Conservation (phyloP, 768 basidiomycete species). For the Dioszegia aurantiaca region DNA sequence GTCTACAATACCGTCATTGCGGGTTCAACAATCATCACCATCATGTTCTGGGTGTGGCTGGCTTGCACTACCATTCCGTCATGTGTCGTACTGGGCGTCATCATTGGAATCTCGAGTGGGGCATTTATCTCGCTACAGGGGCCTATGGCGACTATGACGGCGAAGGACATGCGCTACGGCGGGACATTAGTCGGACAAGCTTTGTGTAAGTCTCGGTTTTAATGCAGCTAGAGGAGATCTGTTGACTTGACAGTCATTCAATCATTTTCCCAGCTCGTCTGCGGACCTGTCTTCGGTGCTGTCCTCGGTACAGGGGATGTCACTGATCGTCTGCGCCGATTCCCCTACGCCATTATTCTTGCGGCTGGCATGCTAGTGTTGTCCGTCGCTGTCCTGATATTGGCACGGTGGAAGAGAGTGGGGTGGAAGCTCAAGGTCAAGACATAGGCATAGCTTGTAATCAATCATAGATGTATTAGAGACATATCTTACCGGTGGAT, state of each 20-base stretch:
- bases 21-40: constrained; percentile 10
- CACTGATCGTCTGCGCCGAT: constrained; percentile 6
- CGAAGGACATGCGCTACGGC: constrained; percentile 15
- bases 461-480: too few species aligned
- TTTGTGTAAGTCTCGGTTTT: constrained; percentile 14
- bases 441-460: neutral
- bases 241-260: constrained; percentile 15
- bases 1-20: constrained; percentile 17
- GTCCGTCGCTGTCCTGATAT: neutral
- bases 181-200: constrained; percentile 25
- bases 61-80: constrained; percentile 16
- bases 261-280: constrained; percentile 14
- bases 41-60: constrained; percentile 21
- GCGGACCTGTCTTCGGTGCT: constrained; percentile 17
- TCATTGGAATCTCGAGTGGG: constrained; percentile 17
- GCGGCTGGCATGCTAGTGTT: constrained; percentile 12
- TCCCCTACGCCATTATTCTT: constrained; percentile 15
- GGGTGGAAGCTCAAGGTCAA: constrained; percentile 7
- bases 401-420: constrained; percentile 9
- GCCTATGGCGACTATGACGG: constrained; percentile 4
- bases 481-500: too few species aligned
- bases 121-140: constrained; percentile 21
- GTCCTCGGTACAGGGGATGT: constrained; percentile 13
- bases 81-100: constrained; percentile 13
- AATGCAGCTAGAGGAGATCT: neutral